Percentiles rank a stretch among this genome's conserved stretches.
phyloP scores from a whole-genome alignment of 176 grass and related monocot species.

The Hyparrhenia diplandra region DNA sequence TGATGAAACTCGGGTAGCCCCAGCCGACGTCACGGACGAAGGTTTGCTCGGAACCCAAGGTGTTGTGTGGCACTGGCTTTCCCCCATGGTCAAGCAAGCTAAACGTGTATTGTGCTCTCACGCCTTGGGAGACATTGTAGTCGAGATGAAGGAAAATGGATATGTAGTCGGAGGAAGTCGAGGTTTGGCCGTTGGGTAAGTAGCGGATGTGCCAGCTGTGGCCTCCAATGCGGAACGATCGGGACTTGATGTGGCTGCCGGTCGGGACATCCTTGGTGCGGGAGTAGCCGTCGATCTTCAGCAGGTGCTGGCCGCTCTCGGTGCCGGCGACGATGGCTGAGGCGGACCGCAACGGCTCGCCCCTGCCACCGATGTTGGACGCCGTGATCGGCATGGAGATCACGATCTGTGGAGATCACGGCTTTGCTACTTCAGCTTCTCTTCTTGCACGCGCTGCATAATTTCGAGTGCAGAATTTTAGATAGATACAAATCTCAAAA shows the following conservation, averaged over 20 bases:
- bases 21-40: not conserved
- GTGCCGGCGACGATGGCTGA: slow-evolving; percentile 1
- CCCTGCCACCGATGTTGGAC: too few relatives aligned
- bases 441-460: not conserved
- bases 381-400: too few relatives aligned
- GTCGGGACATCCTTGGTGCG: not conserved
- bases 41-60: fast-evolving
- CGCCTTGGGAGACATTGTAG: not conserved
- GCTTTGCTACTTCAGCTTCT: not conserved
- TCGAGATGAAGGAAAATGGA: not conserved
- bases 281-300: slow-evolving; percentile 28
- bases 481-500: too few relatives aligned
- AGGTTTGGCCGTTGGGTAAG: not conserved
- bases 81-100: not conserved
- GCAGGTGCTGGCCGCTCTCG: not conserved
- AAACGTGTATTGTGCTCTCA: not conserved
- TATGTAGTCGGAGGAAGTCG: not conserved
- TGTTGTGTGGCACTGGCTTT: not conserved
- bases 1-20: not conserved
- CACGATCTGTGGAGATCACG: too few relatives aligned
- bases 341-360: not conserved
- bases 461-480: not conserved
- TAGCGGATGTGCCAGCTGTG: not conserved
- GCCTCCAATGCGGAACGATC: not conserved
- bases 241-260: not conserved